Evolutionary conservation across 306 rosid genomes (phyloP).

Genomic region (Alnus rubra): DNA sequence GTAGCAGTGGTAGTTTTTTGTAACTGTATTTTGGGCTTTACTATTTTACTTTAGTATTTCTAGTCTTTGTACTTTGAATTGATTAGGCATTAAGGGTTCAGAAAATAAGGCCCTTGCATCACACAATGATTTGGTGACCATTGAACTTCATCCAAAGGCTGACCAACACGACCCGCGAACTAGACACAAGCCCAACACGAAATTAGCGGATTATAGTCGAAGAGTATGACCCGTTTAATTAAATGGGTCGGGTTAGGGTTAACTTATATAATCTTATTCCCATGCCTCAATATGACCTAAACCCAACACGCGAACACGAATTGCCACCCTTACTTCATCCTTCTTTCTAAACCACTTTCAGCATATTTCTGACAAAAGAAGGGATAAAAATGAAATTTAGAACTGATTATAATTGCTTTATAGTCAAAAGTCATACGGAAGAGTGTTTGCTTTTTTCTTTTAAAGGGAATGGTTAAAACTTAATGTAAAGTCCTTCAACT

Average conservation of each 20-base stretch:
- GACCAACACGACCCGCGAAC: no score
- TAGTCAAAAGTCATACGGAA: not conserved
- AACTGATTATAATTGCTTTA: no score
- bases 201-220: no score
- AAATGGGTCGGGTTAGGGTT: no score
- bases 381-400: not conserved
- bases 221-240: no score
- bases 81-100: not conserved
- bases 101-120: not conserved
- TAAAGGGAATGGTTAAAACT: not conserved
- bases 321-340: not conserved
- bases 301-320: no score
- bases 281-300: no score
- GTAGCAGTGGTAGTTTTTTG: not conserved
- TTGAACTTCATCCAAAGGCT: not conserved
- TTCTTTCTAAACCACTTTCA: not conserved
- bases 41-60: not conserved
- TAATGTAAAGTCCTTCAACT: not conserved
- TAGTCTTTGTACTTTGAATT: not conserved
- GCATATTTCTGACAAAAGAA: not conserved
- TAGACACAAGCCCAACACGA: no score
- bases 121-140: not conserved
- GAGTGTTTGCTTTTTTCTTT: not conserved
- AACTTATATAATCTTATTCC: no score
- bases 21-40: not conserved